Evolutionary conservation across 163 green algal species (phyloP).

Genomic region (Volvox carteri): DNA sequence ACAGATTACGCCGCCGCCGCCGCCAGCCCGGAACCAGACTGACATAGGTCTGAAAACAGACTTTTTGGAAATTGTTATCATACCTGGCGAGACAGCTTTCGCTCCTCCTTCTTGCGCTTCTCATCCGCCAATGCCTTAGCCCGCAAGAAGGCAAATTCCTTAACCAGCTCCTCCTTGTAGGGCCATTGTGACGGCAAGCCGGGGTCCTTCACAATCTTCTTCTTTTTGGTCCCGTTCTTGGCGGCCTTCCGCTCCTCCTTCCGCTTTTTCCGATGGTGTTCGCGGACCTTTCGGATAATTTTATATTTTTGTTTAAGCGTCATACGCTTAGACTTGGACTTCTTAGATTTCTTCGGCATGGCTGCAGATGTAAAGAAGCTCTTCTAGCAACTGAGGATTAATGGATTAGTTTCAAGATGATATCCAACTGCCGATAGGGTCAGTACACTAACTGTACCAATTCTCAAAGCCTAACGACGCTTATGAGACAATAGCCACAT

Average conservation of each 20-base stretch:
- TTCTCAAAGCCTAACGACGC: too few relatives aligned
- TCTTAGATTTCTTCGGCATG: slow-evolving; percentile 93
- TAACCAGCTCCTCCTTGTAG: slow-evolving; percentile 96
- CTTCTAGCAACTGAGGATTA: too few relatives aligned
- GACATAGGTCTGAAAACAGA: background rate
- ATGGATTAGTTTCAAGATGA: too few relatives aligned
- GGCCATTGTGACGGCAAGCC: slow-evolving; percentile 96
- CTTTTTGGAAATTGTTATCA: background rate
- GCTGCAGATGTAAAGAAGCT: background rate
- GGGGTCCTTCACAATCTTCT: slow-evolving; percentile 89
- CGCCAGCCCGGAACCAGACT: background rate
- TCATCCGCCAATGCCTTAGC: slow-evolving; percentile 78
- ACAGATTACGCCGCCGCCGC: slow-evolving; percentile 21
- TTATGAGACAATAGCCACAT: too few relatives aligned
- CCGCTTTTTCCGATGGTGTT: slow-evolving; percentile 95
- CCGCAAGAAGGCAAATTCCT: slow-evolving; percentile 91
- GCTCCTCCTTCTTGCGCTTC: slow-evolving; percentile 82
- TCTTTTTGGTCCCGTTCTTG: slow-evolving; percentile 66
- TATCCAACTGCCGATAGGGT: too few relatives aligned
- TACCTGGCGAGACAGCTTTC: slow-evolving; percentile 69
- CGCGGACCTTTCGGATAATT: slow-evolving; percentile 91
- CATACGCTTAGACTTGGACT: slow-evolving; percentile 94
- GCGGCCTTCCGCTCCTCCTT: slow-evolving; percentile 89
- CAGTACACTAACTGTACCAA: too few relatives aligned
- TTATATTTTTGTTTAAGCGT: slow-evolving; percentile 98